Conservation (phyloP, 208 protist species). For the Acanthamoeba sp. region DNA sequence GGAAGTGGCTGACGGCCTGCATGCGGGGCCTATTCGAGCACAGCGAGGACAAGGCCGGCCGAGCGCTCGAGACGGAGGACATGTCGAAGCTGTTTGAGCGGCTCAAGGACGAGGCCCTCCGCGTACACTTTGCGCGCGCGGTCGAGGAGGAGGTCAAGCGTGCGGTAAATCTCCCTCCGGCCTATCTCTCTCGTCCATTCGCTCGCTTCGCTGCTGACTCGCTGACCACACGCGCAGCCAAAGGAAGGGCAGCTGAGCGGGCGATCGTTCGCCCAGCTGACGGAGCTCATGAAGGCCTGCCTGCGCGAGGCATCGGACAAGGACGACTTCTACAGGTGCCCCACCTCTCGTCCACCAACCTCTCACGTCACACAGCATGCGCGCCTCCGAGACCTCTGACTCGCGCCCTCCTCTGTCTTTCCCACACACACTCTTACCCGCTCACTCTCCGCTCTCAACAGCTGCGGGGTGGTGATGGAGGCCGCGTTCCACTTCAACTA, state of each 20-base stretch:
- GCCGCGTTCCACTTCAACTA: slow-evolving; percentile 33
- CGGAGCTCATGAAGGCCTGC: slow-evolving; percentile 26
- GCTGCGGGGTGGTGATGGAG: slow-evolving; percentile 32
- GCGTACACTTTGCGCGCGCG: neutral
- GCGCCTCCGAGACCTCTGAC: no score
- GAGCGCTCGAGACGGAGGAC: neutral
- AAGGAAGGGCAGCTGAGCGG: slow-evolving; percentile 19
- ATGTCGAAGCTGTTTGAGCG: slow-evolving; percentile 41
- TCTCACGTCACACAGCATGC: no score
- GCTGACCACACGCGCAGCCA: neutral
- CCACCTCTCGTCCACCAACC: no score
- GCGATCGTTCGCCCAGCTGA: slow-evolving; percentile 22
- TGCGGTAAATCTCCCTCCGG: neutral
- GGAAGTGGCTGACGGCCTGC: neutral
- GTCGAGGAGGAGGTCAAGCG: neutral
- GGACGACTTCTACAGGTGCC: slow-evolving; percentile 12
- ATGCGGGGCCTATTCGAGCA: slow-evolving; percentile 6
- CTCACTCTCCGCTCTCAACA: neutral
- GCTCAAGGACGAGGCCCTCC: slow-evolving; percentile 20
- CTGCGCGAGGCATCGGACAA: slow-evolving; percentile 11
- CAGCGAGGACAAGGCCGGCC: neutral
- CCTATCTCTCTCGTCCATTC: neutral
- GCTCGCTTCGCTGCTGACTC: neutral
- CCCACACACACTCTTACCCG: neutral
- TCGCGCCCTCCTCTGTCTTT: no score